Evolutionary conservation across 179 eudicot species (phyloP).

Genomic region (Vitellaria paradoxa): DNA sequence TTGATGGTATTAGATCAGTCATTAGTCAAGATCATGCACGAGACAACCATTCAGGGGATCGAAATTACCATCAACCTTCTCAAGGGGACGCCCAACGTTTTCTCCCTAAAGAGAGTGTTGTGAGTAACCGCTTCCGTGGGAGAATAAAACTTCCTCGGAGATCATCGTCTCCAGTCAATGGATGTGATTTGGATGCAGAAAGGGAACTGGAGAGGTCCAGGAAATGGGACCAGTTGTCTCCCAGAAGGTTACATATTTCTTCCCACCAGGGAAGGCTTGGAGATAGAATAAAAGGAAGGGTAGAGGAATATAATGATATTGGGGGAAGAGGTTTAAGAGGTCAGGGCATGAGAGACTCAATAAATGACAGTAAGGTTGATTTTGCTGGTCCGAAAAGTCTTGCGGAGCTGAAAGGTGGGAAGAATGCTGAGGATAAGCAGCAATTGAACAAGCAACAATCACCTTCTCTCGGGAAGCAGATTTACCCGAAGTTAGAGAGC

Average conservation of each 20-base stretch:
- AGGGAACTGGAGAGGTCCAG: slow-evolving; percentile 40
- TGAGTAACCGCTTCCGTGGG: slow-evolving; percentile 74
- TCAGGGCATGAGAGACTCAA: slow-evolving; percentile 32
- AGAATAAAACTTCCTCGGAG: slow-evolving; percentile 71
- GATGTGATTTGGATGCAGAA: slow-evolving; percentile 26
- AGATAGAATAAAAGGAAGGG: slow-evolving; percentile 55
- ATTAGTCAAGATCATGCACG: slow-evolving; percentile 51
- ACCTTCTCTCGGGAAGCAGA: slow-evolving; percentile 40
- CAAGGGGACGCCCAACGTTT: slow-evolving; percentile 46
- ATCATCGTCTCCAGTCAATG: slow-evolving; percentile 42
- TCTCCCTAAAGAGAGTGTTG: slow-evolving; percentile 41
- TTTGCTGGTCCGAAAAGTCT: slow-evolving; percentile 71
- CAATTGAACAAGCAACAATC: slow-evolving; percentile 30
- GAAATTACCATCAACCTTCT: slow-evolving; percentile 32
- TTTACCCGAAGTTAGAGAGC: slow-evolving; percentile 35
- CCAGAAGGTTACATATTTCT: slow-evolving; percentile 39
- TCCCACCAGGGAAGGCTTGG: slow-evolving; percentile 57
- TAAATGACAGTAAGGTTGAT: slow-evolving; percentile 24
- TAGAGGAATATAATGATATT: slow-evolving; percentile 40
- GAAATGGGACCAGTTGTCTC: slow-evolving; percentile 44
- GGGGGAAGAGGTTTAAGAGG: slow-evolving; percentile 45
- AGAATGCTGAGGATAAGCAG: slow-evolving; percentile 34
- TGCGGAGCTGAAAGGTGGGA: slow-evolving; percentile 56
- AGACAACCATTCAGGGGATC: slow-evolving; percentile 40
- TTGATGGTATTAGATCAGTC: slow-evolving; percentile 65